These are phyloP conservation scores for Lactifluus volemus DNA, from an alignment of 768 basidiomycete genomes.

Conservation along the genomic window DNA sequence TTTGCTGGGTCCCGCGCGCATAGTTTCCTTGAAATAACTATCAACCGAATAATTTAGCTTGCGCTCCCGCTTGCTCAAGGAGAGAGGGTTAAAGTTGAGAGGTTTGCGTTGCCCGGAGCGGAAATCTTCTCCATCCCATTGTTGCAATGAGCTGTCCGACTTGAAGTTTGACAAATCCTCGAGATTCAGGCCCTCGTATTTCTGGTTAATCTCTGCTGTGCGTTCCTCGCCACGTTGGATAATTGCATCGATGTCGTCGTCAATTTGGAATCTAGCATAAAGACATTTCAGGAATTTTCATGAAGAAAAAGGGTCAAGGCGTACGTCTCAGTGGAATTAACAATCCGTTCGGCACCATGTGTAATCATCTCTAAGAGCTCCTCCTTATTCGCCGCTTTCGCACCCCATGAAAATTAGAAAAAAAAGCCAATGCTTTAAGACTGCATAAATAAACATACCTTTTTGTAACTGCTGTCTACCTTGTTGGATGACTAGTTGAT, in stretches of 20 bases:
- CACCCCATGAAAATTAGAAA: neutral
- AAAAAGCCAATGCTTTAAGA: neutral
- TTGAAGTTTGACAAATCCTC: conserved; percentile 98
- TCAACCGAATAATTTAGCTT: conserved; percentile 94
- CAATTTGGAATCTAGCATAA: conserved; percentile 51
- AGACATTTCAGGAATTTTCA: neutral
- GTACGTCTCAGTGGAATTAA: conserved; percentile 69
- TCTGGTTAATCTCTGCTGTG: conserved; percentile 78
- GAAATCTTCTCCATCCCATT: conserved; percentile 97
- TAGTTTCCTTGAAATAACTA: conserved; percentile 88
- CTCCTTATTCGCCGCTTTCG: conserved; percentile 83
- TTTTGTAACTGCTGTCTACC: conserved; percentile 79
- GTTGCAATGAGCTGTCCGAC: conserved; percentile 81
- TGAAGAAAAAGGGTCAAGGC: conserved; percentile 22
- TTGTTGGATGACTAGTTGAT: conserved; percentile 96
- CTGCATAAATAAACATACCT: conserved; percentile 33
- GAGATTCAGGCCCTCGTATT: conserved; percentile 87
- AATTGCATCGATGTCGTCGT: conserved; percentile 91
- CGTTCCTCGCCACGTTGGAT: conserved; percentile 87
- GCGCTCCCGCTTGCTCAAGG: conserved; percentile 88
- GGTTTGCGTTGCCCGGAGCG: conserved; percentile 61
- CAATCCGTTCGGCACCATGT: conserved; percentile 95
- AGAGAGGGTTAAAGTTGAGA: conserved; percentile 68
- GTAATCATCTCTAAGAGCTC: conserved; percentile 98
- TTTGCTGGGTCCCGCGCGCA: conserved; percentile 74